Evolutionary conservation across 2,329 filamentous ascomycete genomes (phyloP).

Genomic region (Bretziella fagacearum): DNA sequence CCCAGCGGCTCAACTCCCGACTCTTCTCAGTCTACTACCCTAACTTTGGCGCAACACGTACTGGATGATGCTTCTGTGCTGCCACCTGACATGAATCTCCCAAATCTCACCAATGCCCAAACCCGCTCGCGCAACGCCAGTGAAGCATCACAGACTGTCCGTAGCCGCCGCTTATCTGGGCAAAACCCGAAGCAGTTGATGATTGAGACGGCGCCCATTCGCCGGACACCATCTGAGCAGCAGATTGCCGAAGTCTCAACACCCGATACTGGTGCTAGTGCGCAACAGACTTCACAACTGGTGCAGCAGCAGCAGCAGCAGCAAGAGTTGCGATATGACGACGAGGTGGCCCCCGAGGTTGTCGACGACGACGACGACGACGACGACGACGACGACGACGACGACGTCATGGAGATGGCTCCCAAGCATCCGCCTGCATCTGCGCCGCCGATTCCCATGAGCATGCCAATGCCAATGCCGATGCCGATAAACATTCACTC

Average conservation of each 20-base stretch:
- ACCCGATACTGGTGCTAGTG: background rate
- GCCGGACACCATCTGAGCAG: slow-evolving; percentile 16
- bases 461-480: background rate
- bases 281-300: background rate
- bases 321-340: background rate
- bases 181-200: slow-evolving; percentile 69
- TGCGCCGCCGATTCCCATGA: slow-evolving; percentile 8
- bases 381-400: background rate
- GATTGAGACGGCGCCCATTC: slow-evolving; percentile 50
- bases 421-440: slow-evolving; percentile 10
- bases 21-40: too few species aligned
- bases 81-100: slow-evolving; percentile 2
- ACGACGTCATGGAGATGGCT: slow-evolving; percentile 3
- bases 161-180: slow-evolving; percentile 62
- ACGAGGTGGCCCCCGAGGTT: background rate
- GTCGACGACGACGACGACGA: slow-evolving; percentile 7
- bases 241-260: slow-evolving; percentile 9
- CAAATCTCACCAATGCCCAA: background rate
- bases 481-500: slow-evolving; percentile 5
- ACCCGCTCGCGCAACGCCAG: slow-evolving; percentile 9
- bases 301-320: background rate
- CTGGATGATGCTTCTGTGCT: background rate
- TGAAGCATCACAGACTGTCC: slow-evolving; percentile 33
- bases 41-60: background rate
- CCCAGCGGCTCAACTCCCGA: background rate